Conservation (phyloP, 2,329 filamentous ascomycete genomes). For the Akanthomyces lecanii region DNA sequence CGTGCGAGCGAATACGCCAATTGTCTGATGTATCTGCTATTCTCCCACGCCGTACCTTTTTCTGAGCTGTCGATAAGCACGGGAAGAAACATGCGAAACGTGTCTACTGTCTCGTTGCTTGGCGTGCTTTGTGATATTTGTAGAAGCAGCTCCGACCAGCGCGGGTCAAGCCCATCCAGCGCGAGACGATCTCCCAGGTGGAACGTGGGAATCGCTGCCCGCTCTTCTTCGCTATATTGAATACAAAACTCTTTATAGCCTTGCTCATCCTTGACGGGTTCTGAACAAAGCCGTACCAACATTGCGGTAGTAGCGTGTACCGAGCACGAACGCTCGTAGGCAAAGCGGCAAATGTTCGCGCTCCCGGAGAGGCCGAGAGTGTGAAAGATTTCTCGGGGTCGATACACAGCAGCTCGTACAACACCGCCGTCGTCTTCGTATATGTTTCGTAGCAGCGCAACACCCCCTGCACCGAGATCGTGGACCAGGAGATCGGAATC, state of each 20-base stretch:
- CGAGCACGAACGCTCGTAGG: constrained; percentile 31
- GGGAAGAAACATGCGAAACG: constrained; percentile 57
- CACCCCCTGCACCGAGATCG: constrained; percentile 60
- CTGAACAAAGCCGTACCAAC: constrained; percentile 27
- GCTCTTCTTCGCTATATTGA: constrained; percentile 29
- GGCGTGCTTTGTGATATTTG: constrained; percentile 24
- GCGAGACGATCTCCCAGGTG: constrained; percentile 13
- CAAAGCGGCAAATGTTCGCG: constrained; percentile 30
- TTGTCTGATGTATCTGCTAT: constrained; percentile 45
- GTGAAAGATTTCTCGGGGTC: constrained; percentile 35
- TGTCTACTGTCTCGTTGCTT: constrained; percentile 16
- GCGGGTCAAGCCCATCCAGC: constrained; percentile 32
- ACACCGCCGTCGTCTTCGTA: constrained; percentile 30
- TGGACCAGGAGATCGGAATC: constrained; percentile 84
- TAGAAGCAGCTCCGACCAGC: constrained; percentile 36
- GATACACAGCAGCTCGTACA: constrained; percentile 27
- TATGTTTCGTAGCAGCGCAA: constrained; percentile 67
- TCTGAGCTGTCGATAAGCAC: constrained; percentile 54
- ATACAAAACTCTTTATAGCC: constrained; percentile 29
- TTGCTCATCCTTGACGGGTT: constrained; percentile 20
- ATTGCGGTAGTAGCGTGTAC: constrained; percentile 29
- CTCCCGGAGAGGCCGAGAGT: constrained; percentile 37
- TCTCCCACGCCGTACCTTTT: constrained; percentile 55
- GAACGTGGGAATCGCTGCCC: constrained; percentile 20
- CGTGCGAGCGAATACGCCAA: constrained; percentile 51